A percentile compares a stretch with the other conserved stretches of the same genome.
phyloP scores from a whole-genome alignment of 1,284 basidiomycete species.

The Marasmius sp. region DNA sequence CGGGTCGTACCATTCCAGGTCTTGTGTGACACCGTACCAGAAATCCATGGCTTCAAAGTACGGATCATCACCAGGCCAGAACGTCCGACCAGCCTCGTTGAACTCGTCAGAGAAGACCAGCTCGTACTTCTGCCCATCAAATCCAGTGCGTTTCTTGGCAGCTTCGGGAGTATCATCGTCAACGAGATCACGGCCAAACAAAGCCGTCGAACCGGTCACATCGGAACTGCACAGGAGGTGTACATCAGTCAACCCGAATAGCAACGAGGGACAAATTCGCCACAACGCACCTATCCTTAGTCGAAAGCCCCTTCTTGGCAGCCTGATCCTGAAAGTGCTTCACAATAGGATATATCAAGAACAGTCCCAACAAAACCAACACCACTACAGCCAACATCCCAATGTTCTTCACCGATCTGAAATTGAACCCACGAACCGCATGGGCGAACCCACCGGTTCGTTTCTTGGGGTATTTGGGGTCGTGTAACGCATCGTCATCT shows the following conservation, averaged over 20 bases:
- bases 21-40: slow-evolving; percentile 67
- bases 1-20: slow-evolving; percentile 80
- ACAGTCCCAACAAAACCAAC: not conserved
- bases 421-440: slow-evolving; percentile 13
- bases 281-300: slow-evolving; percentile 32
- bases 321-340: slow-evolving; percentile 30
- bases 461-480: too few relatives aligned
- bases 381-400: not conserved
- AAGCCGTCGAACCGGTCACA: slow-evolving; percentile 39
- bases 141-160: slow-evolving; percentile 61
- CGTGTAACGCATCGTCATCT: too few relatives aligned
- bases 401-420: not conserved
- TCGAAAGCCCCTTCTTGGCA: not conserved
- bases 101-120: slow-evolving; percentile 88
- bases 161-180: slow-evolving; percentile 65
- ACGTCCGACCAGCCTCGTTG: slow-evolving; percentile 67
- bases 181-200: slow-evolving; percentile 53
- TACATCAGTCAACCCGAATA: not conserved
- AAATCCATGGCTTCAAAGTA: slow-evolving; percentile 70
- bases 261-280: not conserved
- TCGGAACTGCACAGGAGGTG: slow-evolving; percentile 45
- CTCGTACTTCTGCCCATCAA: slow-evolving; percentile 62
- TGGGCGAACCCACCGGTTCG: too few relatives aligned
- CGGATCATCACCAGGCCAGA: slow-evolving; percentile 69
- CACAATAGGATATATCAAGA: slow-evolving; percentile 30